These are phyloP conservation scores for Ceratocystis cubensis DNA, from an alignment of 2,329 filamentous ascomycete genomes.

Conservation along the genomic window DNA sequence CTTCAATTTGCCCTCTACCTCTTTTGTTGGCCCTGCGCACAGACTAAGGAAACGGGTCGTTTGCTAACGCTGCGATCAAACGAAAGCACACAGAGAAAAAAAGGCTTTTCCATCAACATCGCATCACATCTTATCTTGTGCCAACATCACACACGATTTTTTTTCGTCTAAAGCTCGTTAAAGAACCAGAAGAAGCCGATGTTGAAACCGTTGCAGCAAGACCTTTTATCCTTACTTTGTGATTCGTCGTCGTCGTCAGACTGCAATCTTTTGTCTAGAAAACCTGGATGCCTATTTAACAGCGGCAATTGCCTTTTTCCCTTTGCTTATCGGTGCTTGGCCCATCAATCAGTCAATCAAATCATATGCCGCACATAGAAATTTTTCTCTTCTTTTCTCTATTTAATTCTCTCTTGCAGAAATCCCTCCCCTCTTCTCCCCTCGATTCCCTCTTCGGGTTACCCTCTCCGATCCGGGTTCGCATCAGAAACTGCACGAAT, in stretches of 20 bases:
- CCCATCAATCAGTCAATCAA: constrained; percentile 3
- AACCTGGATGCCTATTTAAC: not conserved
- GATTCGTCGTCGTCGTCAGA: not conserved
- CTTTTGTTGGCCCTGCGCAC: not conserved
- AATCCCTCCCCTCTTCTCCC: not conserved
- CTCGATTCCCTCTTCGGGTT: not conserved
- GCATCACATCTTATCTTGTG: not conserved
- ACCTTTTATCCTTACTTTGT: not conserved
- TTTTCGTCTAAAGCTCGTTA: constrained; percentile 4
- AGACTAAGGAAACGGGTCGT: not conserved
- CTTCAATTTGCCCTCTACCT: not conserved
- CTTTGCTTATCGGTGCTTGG: not conserved
- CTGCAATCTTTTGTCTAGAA: not conserved
- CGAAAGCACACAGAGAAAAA: not conserved
- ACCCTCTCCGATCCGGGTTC: not conserved
- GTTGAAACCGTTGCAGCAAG: not conserved
- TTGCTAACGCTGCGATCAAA: not conserved
- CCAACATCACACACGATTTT: not conserved
- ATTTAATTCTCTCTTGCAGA: not conserved
- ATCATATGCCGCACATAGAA: not conserved
- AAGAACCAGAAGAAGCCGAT: not conserved
- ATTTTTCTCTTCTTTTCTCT: constrained; percentile 3
- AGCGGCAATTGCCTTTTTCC: not conserved
- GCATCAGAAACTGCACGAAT: not conserved
- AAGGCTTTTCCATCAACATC: not conserved